Conservation (phyloP, 371 early-diverging fungal species). For the Mucor piriformis region DNA sequence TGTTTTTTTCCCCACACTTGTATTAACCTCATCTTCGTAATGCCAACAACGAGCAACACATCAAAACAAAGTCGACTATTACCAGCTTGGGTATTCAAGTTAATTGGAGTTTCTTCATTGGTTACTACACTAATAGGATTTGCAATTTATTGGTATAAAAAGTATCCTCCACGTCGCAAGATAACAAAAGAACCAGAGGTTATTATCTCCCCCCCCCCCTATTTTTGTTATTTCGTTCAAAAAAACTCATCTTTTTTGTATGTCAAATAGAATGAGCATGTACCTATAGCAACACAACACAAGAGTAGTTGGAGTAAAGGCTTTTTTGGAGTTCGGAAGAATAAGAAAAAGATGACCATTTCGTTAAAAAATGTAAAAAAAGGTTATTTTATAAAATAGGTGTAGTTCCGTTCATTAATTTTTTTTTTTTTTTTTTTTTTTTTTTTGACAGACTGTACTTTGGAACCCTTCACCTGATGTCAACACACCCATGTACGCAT, state of each 20-base stretch:
- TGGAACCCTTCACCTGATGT: conserved; percentile 61
- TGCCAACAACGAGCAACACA: too few species aligned
- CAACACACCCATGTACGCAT: conserved; percentile 47
- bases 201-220: too few species aligned
- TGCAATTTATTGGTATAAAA: conserved; percentile 30
- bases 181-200: conserved; percentile 10
- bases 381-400: too few species aligned
- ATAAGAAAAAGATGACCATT: conserved; percentile 43
- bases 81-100: conserved; percentile 26
- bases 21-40: not conserved
- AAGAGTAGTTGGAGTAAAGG: conserved; percentile 18
- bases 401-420: too few species aligned
- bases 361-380: conserved; percentile 50
- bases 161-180: conserved; percentile 18
- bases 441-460: conserved; percentile 37
- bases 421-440: too few species aligned
- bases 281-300: not conserved
- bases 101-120: conserved; percentile 26
- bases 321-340: conserved; percentile 23
- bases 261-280: not conserved
- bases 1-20: not conserved
- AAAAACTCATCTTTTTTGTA: not conserved
- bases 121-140: conserved; percentile 24
- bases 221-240: too few species aligned
- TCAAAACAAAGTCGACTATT: conserved; percentile 7